These are phyloP conservation scores for Lecanosticta acicola DNA, from an alignment of 2,329 filamentous ascomycete species.

Conservation along the genomic window DNA sequence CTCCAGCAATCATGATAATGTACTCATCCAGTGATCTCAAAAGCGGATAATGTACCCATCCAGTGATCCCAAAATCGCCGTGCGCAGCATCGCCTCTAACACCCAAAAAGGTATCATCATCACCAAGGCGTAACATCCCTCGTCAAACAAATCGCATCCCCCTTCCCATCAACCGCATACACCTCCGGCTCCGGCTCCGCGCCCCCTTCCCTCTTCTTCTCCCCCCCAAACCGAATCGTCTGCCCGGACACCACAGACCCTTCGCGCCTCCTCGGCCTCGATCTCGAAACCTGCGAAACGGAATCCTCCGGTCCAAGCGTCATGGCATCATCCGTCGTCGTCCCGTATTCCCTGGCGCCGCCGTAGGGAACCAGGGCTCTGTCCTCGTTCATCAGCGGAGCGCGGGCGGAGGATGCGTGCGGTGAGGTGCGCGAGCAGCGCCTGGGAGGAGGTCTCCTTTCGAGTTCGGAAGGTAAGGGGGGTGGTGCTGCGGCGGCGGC, in stretches of 20 bases:
- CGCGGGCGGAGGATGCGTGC: neutral
- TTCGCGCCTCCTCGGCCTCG: slow-evolving; percentile 5
- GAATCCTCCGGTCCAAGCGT: slow-evolving; percentile 19
- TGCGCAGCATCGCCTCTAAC: too few relatives aligned
- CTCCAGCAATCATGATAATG: too few relatives aligned
- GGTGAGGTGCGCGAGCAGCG: neutral
- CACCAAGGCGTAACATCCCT: slow-evolving; percentile 10
- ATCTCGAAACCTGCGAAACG: slow-evolving; percentile 10
- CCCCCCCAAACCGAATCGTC: too few relatives aligned
- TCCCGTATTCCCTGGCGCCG: neutral
- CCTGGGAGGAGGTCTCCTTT: too few relatives aligned
- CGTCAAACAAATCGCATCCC: slow-evolving; percentile 2
- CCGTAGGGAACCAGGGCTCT: neutral
- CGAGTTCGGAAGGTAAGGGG: too few relatives aligned
- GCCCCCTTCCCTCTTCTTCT: neutral
- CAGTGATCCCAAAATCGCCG: too few relatives aligned
- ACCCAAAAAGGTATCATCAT: too few relatives aligned
- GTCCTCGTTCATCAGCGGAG: neutral
- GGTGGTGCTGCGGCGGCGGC: too few relatives aligned
- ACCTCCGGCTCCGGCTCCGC: neutral
- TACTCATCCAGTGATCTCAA: too few relatives aligned
- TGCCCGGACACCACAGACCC: slow-evolving; percentile 2
- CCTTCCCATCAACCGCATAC: slow-evolving; percentile 1
- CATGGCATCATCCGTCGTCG: neutral
- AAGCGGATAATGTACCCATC: too few relatives aligned